Evolutionary conservation across 257 asterid genomes (phyloP).

Genomic region (Cynanchum wilfordii): DNA sequence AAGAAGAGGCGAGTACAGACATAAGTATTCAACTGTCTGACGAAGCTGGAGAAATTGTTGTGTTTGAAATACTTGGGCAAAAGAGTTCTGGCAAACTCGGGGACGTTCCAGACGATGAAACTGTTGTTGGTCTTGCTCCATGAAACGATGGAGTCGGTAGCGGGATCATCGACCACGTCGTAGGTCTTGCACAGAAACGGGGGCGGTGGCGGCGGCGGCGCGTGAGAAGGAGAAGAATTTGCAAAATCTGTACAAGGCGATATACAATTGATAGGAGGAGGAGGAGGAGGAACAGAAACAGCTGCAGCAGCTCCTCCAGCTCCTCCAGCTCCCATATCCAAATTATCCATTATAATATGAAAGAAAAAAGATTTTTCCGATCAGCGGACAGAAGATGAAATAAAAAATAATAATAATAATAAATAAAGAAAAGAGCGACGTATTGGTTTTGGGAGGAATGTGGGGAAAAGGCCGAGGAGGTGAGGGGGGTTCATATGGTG

Average conservation of each 20-base stretch:
- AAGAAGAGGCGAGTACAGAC: not conserved
- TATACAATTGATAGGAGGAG: not conserved
- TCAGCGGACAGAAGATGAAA: not conserved
- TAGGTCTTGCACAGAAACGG: slow-evolving; percentile 19
- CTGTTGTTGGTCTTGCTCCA: slow-evolving; percentile 20
- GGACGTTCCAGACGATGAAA: slow-evolving; percentile 19
- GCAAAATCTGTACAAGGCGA: not conserved
- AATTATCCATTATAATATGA: not conserved
- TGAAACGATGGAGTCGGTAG: slow-evolving; percentile 11
- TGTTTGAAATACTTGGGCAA: slow-evolving; percentile 22
- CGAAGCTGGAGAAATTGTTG: slow-evolving; percentile 23
- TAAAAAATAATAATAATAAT: not conserved
- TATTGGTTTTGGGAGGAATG: not conserved
- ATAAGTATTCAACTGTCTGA: slow-evolving; percentile 14
- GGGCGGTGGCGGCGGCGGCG: slow-evolving; percentile 14
- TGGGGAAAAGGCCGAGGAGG: not conserved
- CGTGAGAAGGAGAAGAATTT: not conserved
- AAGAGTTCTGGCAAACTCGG: slow-evolving; percentile 13
- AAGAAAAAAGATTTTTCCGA: not conserved
- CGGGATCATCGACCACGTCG: slow-evolving; percentile 21
- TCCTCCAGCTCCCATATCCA: not conserved
- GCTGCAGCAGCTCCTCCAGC: not conserved
- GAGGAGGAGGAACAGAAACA: not conserved
- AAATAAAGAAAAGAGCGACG: too few species aligned
- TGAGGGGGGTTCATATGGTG: not conserved